phyloP scores from a whole-genome alignment of 129 eudicot species.

The Chrysanthemum lavandulifolium region DNA sequence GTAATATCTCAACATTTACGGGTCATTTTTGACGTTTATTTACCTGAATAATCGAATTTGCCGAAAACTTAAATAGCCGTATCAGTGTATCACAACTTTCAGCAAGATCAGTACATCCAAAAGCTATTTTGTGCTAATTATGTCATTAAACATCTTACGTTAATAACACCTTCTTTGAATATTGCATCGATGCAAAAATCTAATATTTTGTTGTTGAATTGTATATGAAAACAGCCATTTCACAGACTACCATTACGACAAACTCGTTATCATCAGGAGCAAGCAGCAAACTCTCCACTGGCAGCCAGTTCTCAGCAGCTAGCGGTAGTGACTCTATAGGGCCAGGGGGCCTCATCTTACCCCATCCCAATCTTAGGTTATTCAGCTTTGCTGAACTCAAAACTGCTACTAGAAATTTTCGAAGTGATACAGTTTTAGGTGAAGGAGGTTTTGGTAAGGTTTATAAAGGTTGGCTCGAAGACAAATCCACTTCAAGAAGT shows the following conservation, averaged over 20 bases:
- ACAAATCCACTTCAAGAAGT: slow-evolving; percentile 31
- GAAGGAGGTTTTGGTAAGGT: slow-evolving; percentile 67
- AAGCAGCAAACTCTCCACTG: slow-evolving; percentile 30
- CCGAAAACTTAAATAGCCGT: too few relatives aligned
- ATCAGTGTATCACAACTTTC: too few relatives aligned
- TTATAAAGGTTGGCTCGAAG: slow-evolving; percentile 62
- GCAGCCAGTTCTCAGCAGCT: slow-evolving; percentile 40
- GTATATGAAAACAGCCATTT: slow-evolving; percentile 30
- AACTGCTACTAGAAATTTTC: slow-evolving; percentile 46
- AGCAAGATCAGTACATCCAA: too few relatives aligned
- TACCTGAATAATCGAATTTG: too few relatives aligned
- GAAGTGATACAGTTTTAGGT: slow-evolving; percentile 49
- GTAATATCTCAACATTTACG: too few relatives aligned
- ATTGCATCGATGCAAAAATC: neutral
- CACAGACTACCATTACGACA: slow-evolving; percentile 39
- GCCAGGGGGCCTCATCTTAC: slow-evolving; percentile 44
- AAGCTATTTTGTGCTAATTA: too few relatives aligned
- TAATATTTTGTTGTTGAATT: slow-evolving; percentile 2
- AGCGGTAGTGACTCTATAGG: slow-evolving; percentile 26
- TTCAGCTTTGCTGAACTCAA: slow-evolving; percentile 49
- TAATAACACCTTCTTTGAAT: neutral
- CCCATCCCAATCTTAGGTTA: slow-evolving; percentile 44
- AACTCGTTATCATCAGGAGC: slow-evolving; percentile 40
- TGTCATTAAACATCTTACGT: too few relatives aligned
- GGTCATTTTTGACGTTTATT: too few relatives aligned